Conservation (phyloP, 352 stramenopile species). For the Phytopythium mirpurense region DNA sequence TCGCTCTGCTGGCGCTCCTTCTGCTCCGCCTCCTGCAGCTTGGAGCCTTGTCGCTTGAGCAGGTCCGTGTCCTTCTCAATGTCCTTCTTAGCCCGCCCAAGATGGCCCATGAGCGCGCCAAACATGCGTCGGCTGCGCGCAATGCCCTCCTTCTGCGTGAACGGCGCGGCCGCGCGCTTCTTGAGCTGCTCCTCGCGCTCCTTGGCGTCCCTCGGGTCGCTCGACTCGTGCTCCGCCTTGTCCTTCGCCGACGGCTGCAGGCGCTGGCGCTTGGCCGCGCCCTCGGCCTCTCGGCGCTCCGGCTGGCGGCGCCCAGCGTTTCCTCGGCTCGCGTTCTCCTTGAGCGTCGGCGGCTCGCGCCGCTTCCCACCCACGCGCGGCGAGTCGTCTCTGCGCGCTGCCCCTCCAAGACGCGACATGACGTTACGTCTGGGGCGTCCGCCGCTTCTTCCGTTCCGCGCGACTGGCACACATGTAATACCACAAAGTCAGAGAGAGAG, state of each 20-base stretch:
- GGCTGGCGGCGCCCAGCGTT: slow-evolving; percentile 20
- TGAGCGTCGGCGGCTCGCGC: slow-evolving; percentile 17
- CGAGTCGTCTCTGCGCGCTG: slow-evolving; percentile 8
- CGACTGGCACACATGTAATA: neutral
- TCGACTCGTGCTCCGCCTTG: neutral
- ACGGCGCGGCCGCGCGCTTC: slow-evolving; percentile 51
- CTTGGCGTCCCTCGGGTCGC: slow-evolving; percentile 10
- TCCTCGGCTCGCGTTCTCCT: slow-evolving; percentile 17
- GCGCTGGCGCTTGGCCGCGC: slow-evolving; percentile 32
- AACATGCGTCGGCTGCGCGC: slow-evolving; percentile 77
- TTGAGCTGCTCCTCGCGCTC: slow-evolving; percentile 27
- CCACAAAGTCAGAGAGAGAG: too few species aligned
- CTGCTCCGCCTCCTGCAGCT: slow-evolving; percentile 55
- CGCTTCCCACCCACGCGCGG: slow-evolving; percentile 12
- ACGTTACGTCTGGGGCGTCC: slow-evolving; percentile 14
- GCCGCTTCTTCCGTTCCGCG: neutral
- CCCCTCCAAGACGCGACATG: slow-evolving; percentile 24
- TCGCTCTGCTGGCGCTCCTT: slow-evolving; percentile 67
- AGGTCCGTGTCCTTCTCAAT: slow-evolving; percentile 74
- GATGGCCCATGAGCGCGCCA: slow-evolving; percentile 72
- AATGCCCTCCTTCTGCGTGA: slow-evolving; percentile 57
- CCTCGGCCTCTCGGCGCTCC: slow-evolving; percentile 25
- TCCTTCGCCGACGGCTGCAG: slow-evolving; percentile 31
- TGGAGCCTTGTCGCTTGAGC: slow-evolving; percentile 66
- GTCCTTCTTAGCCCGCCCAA: slow-evolving; percentile 72